phyloP scores from a whole-genome alignment of 257 asterid species.

The Solanum raphanifolium region DNA sequence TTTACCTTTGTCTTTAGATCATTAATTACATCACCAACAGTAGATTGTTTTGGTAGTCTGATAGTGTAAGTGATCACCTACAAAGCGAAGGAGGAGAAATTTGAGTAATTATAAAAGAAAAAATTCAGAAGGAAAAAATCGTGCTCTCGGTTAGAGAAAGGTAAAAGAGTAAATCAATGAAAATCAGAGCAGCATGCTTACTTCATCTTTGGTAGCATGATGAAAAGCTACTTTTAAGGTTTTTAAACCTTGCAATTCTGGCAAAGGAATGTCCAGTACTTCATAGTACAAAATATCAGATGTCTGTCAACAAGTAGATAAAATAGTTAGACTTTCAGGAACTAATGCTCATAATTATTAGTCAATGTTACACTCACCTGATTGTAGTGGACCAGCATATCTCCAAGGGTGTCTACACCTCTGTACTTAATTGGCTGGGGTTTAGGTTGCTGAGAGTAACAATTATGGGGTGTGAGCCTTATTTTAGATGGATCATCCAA shows the following conservation, averaged over 20 bases:
- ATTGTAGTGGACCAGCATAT: constrained; percentile 96
- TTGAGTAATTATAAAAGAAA: neutral
- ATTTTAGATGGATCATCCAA: constrained; percentile 89
- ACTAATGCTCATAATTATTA: neutral
- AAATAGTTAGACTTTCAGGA: neutral
- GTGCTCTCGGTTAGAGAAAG: neutral
- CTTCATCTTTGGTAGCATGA: constrained; percentile 91
- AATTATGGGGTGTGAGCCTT: constrained; percentile 94
- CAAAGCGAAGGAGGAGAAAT: neutral
- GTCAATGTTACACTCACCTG: constrained; percentile 41
- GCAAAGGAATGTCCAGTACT: constrained; percentile 95
- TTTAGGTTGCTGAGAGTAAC: constrained; percentile 96
- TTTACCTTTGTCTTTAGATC: constrained; percentile 84
- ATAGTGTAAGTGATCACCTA: constrained; percentile 79
- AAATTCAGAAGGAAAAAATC: neutral
- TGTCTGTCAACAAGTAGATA: constrained; percentile 28
- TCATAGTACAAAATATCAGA: constrained; percentile 92
- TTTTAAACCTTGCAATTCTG: constrained; percentile 89
- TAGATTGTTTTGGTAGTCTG: constrained; percentile 83
- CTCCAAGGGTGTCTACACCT: constrained; percentile 69
- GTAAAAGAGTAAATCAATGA: neutral
- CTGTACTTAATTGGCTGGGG: constrained; percentile 79
- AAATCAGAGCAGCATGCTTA: constrained; percentile 5
- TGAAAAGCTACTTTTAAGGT: constrained; percentile 93
- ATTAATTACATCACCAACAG: constrained; percentile 89